phyloP scores from a whole-genome alignment of 768 basidiomycete species.

The Macrocybe gigantea region DNA sequence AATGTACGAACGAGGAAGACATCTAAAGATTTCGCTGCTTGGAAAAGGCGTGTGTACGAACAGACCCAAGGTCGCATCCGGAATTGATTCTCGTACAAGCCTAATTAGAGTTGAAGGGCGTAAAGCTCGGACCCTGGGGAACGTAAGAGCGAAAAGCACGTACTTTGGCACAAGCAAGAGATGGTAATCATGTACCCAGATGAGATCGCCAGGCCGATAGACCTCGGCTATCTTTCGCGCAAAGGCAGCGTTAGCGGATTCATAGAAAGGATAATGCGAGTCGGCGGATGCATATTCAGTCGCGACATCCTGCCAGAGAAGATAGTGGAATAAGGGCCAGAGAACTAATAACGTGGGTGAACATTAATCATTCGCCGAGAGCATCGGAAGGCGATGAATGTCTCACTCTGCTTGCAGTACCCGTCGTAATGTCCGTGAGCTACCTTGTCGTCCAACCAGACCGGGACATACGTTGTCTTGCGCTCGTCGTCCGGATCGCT shows the following conservation, averaged over 20 bases:
- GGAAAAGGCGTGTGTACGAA: conserved; percentile 99
- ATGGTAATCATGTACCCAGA: conserved; percentile 97
- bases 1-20: conserved; percentile 38
- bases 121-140: neutral
- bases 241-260: conserved; percentile 80
- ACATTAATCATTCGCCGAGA: neutral
- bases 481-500: conserved; percentile 49
- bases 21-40: conserved; percentile 92
- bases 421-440: conserved; percentile 96
- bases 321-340: conserved; percentile 98
- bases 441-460: conserved; percentile 86
- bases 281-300: conserved; percentile 86
- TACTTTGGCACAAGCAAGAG: conserved; percentile 79
- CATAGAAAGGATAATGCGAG: conserved; percentile 74
- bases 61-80: conserved; percentile 73
- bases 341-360: conserved; percentile 46
- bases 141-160: conserved; percentile 6
- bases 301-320: conserved; percentile 95
- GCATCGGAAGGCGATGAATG: conserved; percentile 2
- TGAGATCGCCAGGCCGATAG: conserved; percentile 84
- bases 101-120: conserved; percentile 16
- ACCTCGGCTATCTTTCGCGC: conserved; percentile 67
- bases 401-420: conserved; percentile 94
- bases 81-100: conserved; percentile 67
- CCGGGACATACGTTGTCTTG: conserved; percentile 75